Evolutionary conservation across 1,284 basidiomycete species (phyloP).

Genomic region (Papiliotrema flavescens): DNA sequence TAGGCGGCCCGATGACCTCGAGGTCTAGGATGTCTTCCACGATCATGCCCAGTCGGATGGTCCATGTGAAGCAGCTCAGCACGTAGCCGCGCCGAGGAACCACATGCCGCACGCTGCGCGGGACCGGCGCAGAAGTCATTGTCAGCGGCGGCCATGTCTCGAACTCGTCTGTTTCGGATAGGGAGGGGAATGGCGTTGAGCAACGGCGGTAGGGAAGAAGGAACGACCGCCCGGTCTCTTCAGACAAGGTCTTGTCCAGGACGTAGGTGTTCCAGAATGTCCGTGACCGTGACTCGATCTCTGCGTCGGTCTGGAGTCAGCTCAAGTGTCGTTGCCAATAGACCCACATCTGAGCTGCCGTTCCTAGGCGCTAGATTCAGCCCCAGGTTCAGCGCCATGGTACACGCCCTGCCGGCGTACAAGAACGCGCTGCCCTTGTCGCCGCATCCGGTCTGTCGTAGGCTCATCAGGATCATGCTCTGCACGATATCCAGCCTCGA

Average conservation of each 20-base stretch:
- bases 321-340: constrained; percentile 14
- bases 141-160: constrained; percentile 6
- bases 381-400: constrained; percentile 50
- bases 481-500: constrained; percentile 42
- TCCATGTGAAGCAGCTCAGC: constrained; percentile 40
- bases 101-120: constrained; percentile 21
- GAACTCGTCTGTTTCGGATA: constrained; percentile 32
- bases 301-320: constrained; percentile 10
- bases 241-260: constrained; percentile 48
- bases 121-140: constrained; percentile 14
- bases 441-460: constrained; percentile 50
- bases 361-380: constrained; percentile 33
- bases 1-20: constrained; percentile 25
- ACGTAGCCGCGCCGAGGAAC: constrained; percentile 29
- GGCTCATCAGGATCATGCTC: constrained; percentile 46
- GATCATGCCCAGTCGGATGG: constrained; percentile 38
- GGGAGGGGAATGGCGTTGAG: constrained; percentile 46
- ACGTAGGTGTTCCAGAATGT: constrained; percentile 51
- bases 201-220: constrained; percentile 45
- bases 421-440: constrained; percentile 48
- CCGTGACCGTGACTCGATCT: constrained; percentile 44
- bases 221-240: constrained; percentile 50
- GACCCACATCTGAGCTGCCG: constrained; percentile 6
- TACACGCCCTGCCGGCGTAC: constrained; percentile 46
- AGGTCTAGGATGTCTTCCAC: constrained; percentile 43